These are phyloP conservation scores for Haplosporangium sp. DNA, from an alignment of 371 early-diverging fungal species.

Conservation along the genomic window DNA sequence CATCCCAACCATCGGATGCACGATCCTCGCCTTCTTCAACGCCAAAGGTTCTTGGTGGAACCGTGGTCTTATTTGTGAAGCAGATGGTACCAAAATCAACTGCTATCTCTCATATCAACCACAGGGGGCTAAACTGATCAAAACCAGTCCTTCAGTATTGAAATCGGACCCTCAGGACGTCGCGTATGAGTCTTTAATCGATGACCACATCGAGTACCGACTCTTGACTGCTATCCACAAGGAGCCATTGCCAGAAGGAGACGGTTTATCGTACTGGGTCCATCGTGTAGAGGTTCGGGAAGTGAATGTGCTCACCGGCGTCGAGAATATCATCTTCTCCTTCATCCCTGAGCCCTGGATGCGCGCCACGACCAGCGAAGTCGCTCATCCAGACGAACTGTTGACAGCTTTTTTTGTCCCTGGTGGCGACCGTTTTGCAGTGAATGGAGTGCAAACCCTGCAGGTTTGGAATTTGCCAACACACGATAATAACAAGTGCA, in stretches of 20 bases:
- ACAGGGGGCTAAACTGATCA: slow-evolving; percentile 21
- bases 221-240: slow-evolving; percentile 26
- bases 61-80: slow-evolving; percentile 38
- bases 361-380: slow-evolving; percentile 43
- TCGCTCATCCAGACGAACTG: slow-evolving; percentile 36
- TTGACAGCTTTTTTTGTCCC: slow-evolving; percentile 41
- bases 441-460: slow-evolving; percentile 44
- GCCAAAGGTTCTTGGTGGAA: slow-evolving; percentile 36
- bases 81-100: slow-evolving; percentile 37
- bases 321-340: slow-evolving; percentile 33
- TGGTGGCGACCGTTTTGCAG: slow-evolving; percentile 34
- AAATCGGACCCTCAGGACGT: slow-evolving; percentile 28
- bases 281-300: slow-evolving; percentile 44
- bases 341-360: slow-evolving; percentile 56
- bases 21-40: slow-evolving; percentile 34
- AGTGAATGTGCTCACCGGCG: slow-evolving; percentile 16
- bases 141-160: slow-evolving; percentile 12
- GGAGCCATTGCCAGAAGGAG: slow-evolving; percentile 48
- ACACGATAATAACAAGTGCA: slow-evolving; percentile 34
- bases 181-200: slow-evolving; percentile 19
- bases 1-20: slow-evolving; percentile 36
- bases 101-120: slow-evolving; percentile 40
- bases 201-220: slow-evolving; percentile 29
- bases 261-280: slow-evolving; percentile 50
- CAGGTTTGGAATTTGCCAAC: slow-evolving; percentile 53